Conservation (phyloP, 441 rosid species). For the Eugenia klotzschiana region DNA sequence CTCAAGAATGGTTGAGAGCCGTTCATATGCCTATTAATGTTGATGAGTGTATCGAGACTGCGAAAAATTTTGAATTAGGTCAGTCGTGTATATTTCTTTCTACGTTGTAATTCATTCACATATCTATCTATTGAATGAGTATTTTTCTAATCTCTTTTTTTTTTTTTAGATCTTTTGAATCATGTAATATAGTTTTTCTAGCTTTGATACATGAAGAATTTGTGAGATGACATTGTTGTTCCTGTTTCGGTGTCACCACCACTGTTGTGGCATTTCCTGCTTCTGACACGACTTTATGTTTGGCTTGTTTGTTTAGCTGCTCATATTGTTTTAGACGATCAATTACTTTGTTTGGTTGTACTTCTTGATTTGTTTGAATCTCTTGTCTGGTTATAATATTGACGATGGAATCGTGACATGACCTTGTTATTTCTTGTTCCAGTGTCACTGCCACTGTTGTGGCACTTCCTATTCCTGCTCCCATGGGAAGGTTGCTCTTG, state of each 20-base stretch:
- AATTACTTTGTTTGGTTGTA: not conserved
- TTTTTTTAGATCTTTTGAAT: not conserved
- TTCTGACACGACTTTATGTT: not conserved
- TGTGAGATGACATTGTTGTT: not conserved
- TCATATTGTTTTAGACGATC: not conserved
- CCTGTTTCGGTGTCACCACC: not conserved
- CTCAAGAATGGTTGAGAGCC: too few species aligned
- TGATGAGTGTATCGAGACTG: too few species aligned
- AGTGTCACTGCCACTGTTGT: conserved; percentile 68
- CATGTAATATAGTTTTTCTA: not conserved
- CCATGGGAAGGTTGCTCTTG: conserved; percentile 75
- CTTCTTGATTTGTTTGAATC: not conserved
- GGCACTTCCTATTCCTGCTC: conserved; percentile 52
- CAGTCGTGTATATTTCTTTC: too few species aligned
- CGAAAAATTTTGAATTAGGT: too few species aligned
- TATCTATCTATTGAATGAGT: too few species aligned
- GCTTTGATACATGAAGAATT: not conserved
- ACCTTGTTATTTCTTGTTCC: conserved; percentile 9
- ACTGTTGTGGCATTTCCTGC: not conserved
- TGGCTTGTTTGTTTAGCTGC: not conserved
- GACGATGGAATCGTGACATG: not conserved
- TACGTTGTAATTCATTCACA: too few species aligned
- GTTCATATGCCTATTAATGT: too few species aligned
- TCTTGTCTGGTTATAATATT: not conserved
- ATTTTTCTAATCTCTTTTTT: not conserved